A percentile compares a stretch with the other conserved stretches of the same genome.
Conservation (phyloP, 805 yeast species). For the Wickerhamomyces subpelliculosus region DNA sequence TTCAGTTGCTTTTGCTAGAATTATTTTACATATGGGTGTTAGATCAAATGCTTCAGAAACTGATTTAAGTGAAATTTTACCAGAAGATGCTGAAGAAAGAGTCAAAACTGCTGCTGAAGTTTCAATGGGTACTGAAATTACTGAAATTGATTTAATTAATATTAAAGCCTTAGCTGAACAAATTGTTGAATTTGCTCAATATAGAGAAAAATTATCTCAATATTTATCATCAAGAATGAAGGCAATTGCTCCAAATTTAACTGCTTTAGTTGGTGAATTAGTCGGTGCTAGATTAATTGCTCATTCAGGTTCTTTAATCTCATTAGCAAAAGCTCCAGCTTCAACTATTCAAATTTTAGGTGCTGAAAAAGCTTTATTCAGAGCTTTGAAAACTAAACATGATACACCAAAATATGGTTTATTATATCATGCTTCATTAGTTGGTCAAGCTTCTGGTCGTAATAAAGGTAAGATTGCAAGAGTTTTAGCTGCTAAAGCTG, state of each 20-base stretch:
- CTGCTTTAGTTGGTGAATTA: conserved; percentile 93
- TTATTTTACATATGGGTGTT: conserved; percentile 88
- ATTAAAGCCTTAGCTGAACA: conserved; percentile 90
- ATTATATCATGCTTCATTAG: conserved; percentile 91
- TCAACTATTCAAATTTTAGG: conserved; percentile 97
- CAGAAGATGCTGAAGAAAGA: conserved; percentile 88
- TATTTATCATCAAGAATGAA: conserved; percentile 93
- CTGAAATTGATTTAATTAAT: conserved; percentile 81
- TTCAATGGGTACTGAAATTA: conserved; percentile 99
- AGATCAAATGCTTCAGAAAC: conserved; percentile 87
- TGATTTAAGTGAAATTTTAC: conserved; percentile 84
- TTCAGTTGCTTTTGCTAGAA: conserved; percentile 93
- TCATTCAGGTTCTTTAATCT: conserved; percentile 91
- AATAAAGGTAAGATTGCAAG: conserved; percentile 99
- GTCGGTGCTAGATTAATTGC: conserved; percentile 98
- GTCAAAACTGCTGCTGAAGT: conserved; percentile 97
- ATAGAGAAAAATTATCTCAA: conserved; percentile 92
- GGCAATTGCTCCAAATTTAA: conserved; percentile 97
- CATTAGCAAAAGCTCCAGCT: conserved; percentile 97
- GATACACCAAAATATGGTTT: conserved; percentile 98
- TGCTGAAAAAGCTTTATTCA: conserved; percentile 97
- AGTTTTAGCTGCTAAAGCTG: conserved; percentile 97
- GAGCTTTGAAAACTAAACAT: conserved; percentile 97
- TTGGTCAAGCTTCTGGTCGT: conserved; percentile 96
- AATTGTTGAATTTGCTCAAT: conserved; percentile 91